These are phyloP conservation scores for Populus ilicifolia DNA, from an alignment of 345 rosid genomes.

Conservation along the genomic window DNA sequence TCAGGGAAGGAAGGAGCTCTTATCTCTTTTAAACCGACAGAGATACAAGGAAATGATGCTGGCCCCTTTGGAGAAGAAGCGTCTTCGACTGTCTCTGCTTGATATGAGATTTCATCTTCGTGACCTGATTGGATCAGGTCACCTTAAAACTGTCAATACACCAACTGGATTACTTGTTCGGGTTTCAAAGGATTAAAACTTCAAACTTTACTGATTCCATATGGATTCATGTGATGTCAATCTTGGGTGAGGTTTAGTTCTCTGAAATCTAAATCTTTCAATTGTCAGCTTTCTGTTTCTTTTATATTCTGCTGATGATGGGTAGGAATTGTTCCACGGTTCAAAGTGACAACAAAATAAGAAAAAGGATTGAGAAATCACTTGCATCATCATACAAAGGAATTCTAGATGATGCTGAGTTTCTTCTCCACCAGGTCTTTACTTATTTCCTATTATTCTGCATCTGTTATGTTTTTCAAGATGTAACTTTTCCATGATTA, in stretches of 20 bases:
- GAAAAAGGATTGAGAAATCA: background rate
- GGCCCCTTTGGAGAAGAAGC: slow-evolving; percentile 77
- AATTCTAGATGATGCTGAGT: slow-evolving; percentile 14
- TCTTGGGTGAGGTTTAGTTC: slow-evolving; percentile 12
- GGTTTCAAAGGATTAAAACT: slow-evolving; percentile 23
- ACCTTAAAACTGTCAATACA: slow-evolving; percentile 20
- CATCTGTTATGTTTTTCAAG: background rate
- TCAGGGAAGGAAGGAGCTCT: slow-evolving; percentile 93
- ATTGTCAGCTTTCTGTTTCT: background rate
- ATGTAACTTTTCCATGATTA: slow-evolving; percentile 6
- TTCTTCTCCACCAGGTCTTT: slow-evolving; percentile 19
- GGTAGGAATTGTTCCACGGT: slow-evolving; percentile 1
- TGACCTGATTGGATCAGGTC: slow-evolving; percentile 90
- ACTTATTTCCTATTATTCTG: background rate
- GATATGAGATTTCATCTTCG: slow-evolving; percentile 94
- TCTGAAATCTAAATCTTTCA: background rate
- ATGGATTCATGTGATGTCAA: background rate
- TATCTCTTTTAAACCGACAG: slow-evolving; percentile 65
- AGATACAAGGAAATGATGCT: slow-evolving; percentile 91
- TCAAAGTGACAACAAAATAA: background rate
- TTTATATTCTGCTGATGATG: background rate
- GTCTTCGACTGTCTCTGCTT: slow-evolving; percentile 68
- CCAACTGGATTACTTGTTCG: slow-evolving; percentile 26
- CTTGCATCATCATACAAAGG: background rate
- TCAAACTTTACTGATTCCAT: background rate